Conservation (phyloP, 805 yeast genomes). For the Suhomyces prunicola region DNA sequence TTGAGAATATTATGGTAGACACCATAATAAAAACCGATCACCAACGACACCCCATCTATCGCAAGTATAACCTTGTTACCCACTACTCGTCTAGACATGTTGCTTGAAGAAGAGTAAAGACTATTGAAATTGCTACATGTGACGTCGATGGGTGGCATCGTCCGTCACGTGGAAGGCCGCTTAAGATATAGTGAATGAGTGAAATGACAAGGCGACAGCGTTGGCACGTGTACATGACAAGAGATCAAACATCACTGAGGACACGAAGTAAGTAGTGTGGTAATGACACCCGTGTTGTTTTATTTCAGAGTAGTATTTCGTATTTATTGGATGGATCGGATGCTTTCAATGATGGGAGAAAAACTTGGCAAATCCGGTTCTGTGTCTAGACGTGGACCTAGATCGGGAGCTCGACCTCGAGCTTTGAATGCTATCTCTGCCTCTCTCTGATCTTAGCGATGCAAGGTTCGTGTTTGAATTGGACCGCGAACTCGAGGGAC, state of each 20-base stretch:
- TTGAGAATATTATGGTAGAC: slow-evolving; percentile 14
- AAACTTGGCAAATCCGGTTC: slow-evolving; percentile 13
- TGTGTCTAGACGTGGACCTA: slow-evolving; percentile 11
- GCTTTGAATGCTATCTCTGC: slow-evolving; percentile 1
- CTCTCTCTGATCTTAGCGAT: slow-evolving; percentile 11
- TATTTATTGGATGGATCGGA: too few species aligned
- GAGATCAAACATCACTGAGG: neutral
- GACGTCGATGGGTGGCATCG: neutral
- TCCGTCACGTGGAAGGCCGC: neutral
- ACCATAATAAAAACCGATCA: slow-evolving; percentile 28
- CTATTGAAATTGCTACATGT: neutral
- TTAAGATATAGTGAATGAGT: neutral
- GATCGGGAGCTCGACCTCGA: slow-evolving; percentile 7
- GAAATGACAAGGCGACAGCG: neutral
- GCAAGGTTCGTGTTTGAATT: slow-evolving; percentile 16
- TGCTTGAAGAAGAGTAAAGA: neutral
- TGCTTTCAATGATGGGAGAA: slow-evolving; percentile 9
- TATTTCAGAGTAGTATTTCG: neutral
- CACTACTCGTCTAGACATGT: slow-evolving; percentile 18
- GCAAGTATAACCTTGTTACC: slow-evolving; percentile 29
- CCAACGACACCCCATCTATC: slow-evolving; percentile 23
- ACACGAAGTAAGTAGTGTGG: neutral
- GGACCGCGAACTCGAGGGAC: slow-evolving; percentile 17
- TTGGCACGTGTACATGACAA: neutral
- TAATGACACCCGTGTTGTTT: neutral